Conservation (phyloP, 169 alveolate species). For the Plasmodium relictum region DNA sequence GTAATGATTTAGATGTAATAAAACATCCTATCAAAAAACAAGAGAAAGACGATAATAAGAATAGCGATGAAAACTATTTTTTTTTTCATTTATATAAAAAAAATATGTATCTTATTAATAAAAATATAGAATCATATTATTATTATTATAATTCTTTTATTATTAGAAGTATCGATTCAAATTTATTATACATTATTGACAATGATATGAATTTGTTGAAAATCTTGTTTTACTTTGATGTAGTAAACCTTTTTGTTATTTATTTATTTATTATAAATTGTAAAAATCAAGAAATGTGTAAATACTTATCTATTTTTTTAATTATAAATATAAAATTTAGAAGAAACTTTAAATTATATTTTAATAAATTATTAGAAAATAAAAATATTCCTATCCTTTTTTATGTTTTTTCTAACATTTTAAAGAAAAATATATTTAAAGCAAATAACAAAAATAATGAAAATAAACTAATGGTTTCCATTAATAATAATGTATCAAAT, state of each 20-base stretch:
- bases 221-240: conserved; percentile 8
- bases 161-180: conserved; percentile 3
- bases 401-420: neutral
- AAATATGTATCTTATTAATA: neutral
- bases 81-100: conserved; percentile 4
- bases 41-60: neutral
- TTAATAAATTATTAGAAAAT: neutral
- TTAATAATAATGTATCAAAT: too few species aligned
- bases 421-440: neutral
- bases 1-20: too few species aligned
- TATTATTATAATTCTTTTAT: neutral
- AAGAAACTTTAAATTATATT: neutral
- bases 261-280: conserved; percentile 9
- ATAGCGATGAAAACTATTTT: neutral
- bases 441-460: too few species aligned
- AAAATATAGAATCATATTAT: neutral
- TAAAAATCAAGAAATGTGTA: neutral
- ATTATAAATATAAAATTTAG: neutral
- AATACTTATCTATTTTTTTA: conserved; percentile 3
- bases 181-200: conserved; percentile 26
- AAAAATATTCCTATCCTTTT: conserved; percentile 2
- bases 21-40: neutral
- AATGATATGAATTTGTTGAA: conserved; percentile 6
- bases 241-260: conserved; percentile 4
- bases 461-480: too few species aligned